Evolutionary conservation across 768 basidiomycete genomes (phyloP), one percentile per base, ranked within the genome.

Genomic region (Mycena leptocephala): DNA sequence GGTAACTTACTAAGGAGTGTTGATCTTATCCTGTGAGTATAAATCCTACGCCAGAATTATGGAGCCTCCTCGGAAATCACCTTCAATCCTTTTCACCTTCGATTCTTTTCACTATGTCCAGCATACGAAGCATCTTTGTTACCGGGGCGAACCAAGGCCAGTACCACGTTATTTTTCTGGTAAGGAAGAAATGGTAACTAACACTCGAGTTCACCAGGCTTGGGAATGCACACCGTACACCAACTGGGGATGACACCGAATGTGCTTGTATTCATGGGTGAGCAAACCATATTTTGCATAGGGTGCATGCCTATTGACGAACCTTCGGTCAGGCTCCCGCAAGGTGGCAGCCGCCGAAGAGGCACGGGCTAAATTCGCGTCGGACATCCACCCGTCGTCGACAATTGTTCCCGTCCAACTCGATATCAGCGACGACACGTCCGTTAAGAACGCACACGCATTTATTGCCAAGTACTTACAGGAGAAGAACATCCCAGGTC

Each of bases 221-320:
- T 76, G 20, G 69, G 69, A 22, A 48, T 66, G 39, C 75, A 76
- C 55, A 41, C 70, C 32, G 75, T 76, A 0, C 75, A 72, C 48
- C 64, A 72, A 33, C 46, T 72, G 18, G 43, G 55, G 14, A 11
- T 11, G 46, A 68, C 53, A 26, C 33, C 35, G 22, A 48, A 59
- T 32, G 48, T 62, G 0, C 32, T 76, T 5, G 55, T 66, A 1
- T 76, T 76, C n/a, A 76, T 76, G 70, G 69, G 75, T 71, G n/a
- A 6, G 53, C 5, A 62, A n/a, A n/a, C 18, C n/a, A 7, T 11
- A n/a, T n/a, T 48, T 5, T 4, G 37, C n/a, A n/a, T n/a, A n/a
- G n/a, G n/a, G n/a, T n/a, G n/a, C n/a, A n/a, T n/a, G n/a, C n/a
- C n/a, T n/a, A n/a, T 46, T 18, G 26, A 28, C 43, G 20, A 64